phyloP scores from a whole-genome alignment of 768 basidiomycete genomes.

The Panaeolus cyanescens region DNA sequence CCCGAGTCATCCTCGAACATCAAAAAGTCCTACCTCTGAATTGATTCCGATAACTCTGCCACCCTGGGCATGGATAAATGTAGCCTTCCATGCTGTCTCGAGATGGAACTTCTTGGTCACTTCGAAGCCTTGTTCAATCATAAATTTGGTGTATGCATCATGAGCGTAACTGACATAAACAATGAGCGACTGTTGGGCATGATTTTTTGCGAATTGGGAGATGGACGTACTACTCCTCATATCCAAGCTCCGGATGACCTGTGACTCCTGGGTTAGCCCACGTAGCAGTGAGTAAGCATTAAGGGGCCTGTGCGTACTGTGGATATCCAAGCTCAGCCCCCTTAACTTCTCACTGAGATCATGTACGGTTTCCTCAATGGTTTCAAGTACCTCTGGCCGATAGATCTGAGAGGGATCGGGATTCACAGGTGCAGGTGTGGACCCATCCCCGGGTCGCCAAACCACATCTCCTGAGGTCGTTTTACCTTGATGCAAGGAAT shows the following conservation, averaged over 20 bases:
- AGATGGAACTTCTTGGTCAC: slow-evolving; percentile 63
- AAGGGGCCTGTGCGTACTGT: slow-evolving; percentile 41
- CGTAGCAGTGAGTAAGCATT: not conserved
- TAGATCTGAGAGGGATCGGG: slow-evolving; percentile 32
- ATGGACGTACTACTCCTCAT: slow-evolving; percentile 56
- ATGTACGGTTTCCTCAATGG: slow-evolving; percentile 56
- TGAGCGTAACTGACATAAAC: slow-evolving; percentile 61
- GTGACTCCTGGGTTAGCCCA: not conserved
- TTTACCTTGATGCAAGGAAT: not conserved
- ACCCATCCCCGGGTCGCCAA: not conserved
- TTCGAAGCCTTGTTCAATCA: slow-evolving; percentile 63
- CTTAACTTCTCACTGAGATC: slow-evolving; percentile 54
- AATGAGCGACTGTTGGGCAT: slow-evolving; percentile 10
- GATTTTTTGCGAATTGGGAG: not conserved
- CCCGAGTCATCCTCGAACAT: too few relatives aligned
- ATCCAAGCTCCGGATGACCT: slow-evolving; percentile 73
- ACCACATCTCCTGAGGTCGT: not conserved
- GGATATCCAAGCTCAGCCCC: slow-evolving; percentile 68
- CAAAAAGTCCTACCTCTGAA: slow-evolving; percentile 55
- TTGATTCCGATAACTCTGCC: slow-evolving; percentile 76
- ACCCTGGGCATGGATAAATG: slow-evolving; percentile 61
- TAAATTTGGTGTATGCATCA: slow-evolving; percentile 65
- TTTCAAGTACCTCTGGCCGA: slow-evolving; percentile 56
- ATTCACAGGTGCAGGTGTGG: not conserved
- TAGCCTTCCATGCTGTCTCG: slow-evolving; percentile 77